Evolutionary conservation across 2,329 filamentous ascomycete genomes (phyloP), one percentile per base, ranked within the genome.

Genomic region (Sphaerostilbella broomeana): DNA sequence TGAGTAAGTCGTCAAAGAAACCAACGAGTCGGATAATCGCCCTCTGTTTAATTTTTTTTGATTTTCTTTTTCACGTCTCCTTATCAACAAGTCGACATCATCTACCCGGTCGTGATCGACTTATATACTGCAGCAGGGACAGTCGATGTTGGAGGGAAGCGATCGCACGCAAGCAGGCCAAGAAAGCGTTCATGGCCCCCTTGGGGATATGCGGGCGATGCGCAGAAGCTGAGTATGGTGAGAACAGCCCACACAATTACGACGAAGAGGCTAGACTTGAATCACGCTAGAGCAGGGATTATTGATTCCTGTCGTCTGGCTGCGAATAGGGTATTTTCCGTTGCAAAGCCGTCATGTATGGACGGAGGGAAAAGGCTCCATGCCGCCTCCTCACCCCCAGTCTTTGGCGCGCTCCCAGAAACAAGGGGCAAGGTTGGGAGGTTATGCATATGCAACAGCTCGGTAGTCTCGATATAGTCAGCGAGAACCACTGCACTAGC

Each of bases 171-270:
- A 38, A 25, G 33, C 28, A 22, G 28, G 21, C 36, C 36, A 38
- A 38, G 36, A 17, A 27, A 26, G 12, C 22, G 28, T 15, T 26
- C 20, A 37, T n/a, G n/a, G n/a, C n/a, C n/a, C n/a, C n/a, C n/a
- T n/a, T 21, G 27, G 31, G 31, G 26, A 20, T 11, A 22, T 6
- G 30, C 38, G 38, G 29, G 15, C 28, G 29, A 18, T 34, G 24
- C 38, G 38, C 22, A 25, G 21, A 22, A 12, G 26, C 8, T 15
- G 10, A 10, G 3, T 29, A 36, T 41, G 38, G 28, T 41, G 38
- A 41, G 38, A 41, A 35, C 16, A 41, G 36, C 24, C 38, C 38
- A 41, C 34, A 26, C 20, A n/a, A 41, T 41, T 32, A 41, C 38
- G 38, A 41, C 38, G 38, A 36, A 17, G 30, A 33, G 38, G 17